A percentile compares a stretch with the other conserved stretches of the same genome.
Conservation (phyloP, 2,329 filamentous ascomycete genomes). For the Curvularia hawaiiensis region DNA sequence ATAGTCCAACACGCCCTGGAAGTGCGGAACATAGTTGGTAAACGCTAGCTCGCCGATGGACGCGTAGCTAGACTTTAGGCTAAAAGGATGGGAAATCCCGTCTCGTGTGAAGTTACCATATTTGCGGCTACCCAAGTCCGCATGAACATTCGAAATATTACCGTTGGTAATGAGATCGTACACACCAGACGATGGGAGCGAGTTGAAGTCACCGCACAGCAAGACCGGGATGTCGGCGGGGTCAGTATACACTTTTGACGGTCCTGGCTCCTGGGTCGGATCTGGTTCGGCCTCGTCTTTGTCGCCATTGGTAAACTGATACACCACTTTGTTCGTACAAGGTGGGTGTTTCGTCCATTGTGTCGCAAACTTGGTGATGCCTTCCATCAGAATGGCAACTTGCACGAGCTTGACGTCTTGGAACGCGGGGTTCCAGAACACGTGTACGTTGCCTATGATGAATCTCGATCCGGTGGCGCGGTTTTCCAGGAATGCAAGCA, state of each 20-base stretch:
- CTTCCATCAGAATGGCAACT: conserved; percentile 92
- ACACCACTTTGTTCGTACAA: conserved; percentile 75
- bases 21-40: conserved; percentile 96
- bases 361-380: conserved; percentile 83
- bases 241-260: conserved; percentile 84
- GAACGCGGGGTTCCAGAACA: conserved; percentile 91
- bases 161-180: conserved; percentile 89
- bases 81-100: conserved; percentile 94
- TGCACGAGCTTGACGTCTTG: conserved; percentile 97
- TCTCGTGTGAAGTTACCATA: conserved; percentile 94
- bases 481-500: conserved; percentile 92
- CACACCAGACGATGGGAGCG: conserved; percentile 81
- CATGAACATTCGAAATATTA: conserved; percentile 75
- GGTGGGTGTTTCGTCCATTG: conserved; percentile 80
- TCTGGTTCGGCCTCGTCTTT: conserved; percentile 57
- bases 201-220: conserved; percentile 97
- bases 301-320: conserved; percentile 55
- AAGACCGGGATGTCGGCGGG: conserved; percentile 88
- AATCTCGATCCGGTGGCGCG: conserved; percentile 85
- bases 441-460: conserved; percentile 91
- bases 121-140: conserved; percentile 77
- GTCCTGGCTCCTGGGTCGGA: conserved; percentile 68
- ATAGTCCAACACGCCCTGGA: conserved; percentile 91
- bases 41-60: conserved; percentile 86
- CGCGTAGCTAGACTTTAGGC: conserved; percentile 86